Base-by-base conservation (phyloP, 2,329 filamentous ascomycete genomes). In the Cucurbitaria berberidis region DNA sequence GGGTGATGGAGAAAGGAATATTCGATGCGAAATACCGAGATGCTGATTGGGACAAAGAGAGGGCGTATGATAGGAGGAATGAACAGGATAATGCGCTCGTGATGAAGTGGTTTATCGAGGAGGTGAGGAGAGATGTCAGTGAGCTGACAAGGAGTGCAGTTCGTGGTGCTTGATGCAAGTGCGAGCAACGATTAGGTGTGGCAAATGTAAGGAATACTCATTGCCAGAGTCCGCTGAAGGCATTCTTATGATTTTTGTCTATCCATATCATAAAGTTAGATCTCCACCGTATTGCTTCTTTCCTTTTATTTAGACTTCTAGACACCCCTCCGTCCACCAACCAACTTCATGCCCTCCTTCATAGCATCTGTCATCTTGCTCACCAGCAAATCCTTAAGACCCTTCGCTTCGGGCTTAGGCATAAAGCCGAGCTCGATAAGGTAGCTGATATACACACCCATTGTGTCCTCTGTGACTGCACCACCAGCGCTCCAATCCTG, bases 361-460 rank as follows among this genome's bases (percentile, higher is more conserved):
- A 72, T 74, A 5, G 58, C 63, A 36, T 72, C 68, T 8, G 67
- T 70, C 48, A 71, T 43, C 42, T 57, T 62, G 43, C 63, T 61
- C 45, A 62, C 48, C 15, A 70, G 59, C 48, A 74, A 34, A 16
- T 68, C 64, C 50, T 69, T 66, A 39, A 66, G 43, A 1, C 68
- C 62, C 56, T 68, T 68, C 21, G 58, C 55, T 47, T 72, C 67
- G 1, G 68, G 61, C 60, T 58, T 63, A 3, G 78, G 76, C 69
- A 90, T 80, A 74, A 90, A 90, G 5, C 84, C 84, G 57, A 85
- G 80, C 54, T 81, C 81, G 3, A 84, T 80, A 32, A 90, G 75
- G 66, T 87, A 90, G 24, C 82, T 79, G 45, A 89, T 72, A 67
- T 89, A 90, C 16, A 83, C 72, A 3, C 87, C 87, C 15, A 89